Conservation (phyloP, 169 alveolate genomes). For the Amoebophrya sp. region DNA sequence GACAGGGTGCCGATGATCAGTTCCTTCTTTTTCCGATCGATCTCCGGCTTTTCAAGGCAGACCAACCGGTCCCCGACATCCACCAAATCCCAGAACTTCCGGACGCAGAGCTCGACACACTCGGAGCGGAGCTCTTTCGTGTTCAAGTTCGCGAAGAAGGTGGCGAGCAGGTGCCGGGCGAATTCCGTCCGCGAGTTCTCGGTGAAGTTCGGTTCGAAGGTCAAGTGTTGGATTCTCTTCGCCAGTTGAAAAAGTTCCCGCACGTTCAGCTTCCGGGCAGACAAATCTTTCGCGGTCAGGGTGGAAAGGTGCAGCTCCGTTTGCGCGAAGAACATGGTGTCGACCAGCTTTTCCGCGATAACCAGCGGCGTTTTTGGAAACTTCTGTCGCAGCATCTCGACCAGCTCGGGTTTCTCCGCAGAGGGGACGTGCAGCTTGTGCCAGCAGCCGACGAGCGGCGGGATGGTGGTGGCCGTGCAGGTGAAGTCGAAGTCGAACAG, state of each 20-base stretch:
- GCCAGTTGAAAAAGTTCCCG: background rate
- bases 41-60: background rate
- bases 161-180: background rate
- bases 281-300: background rate
- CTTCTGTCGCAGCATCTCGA: background rate
- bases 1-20: background rate
- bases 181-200: background rate
- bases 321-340: background rate
- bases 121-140: background rate
- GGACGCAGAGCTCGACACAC: background rate
- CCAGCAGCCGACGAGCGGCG: background rate
- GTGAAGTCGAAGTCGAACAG: too few species aligned
- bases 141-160: background rate
- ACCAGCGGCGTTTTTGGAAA: background rate
- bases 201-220: background rate
- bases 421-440: background rate
- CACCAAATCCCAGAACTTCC: background rate
- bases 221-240: background rate
- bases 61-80: background rate
- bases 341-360: background rate
- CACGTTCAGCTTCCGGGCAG: background rate
- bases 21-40: background rate
- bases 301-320: background rate
- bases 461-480: background rate
- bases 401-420: background rate